phyloP scores from a whole-genome alignment of 225 moss, liverwort and hornwort genomes.

The Polytrichum formosum region DNA sequence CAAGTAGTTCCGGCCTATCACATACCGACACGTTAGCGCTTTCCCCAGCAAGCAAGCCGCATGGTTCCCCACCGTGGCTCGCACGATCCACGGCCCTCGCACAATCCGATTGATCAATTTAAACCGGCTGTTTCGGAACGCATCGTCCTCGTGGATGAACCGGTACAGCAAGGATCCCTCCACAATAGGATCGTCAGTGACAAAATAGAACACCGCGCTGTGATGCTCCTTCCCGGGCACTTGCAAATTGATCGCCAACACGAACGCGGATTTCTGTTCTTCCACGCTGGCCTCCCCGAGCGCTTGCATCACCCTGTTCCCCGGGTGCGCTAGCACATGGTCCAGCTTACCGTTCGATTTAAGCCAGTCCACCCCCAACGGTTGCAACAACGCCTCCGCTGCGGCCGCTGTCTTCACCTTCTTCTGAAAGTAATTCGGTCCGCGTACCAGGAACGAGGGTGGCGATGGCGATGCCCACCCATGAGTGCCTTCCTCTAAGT shows the following conservation, averaged over 20 bases:
- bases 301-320: slow-evolving; percentile 58
- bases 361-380: slow-evolving; percentile 79
- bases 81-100: slow-evolving; percentile 87
- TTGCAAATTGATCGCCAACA: slow-evolving; percentile 77
- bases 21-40: slow-evolving; percentile 69
- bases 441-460: slow-evolving; percentile 43
- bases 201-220: slow-evolving; percentile 82
- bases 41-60: slow-evolving; percentile 76
- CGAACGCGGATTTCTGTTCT: slow-evolving; percentile 45
- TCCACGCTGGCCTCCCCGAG: slow-evolving; percentile 35
- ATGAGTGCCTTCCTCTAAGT: slow-evolving; percentile 50
- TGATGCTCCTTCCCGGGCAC: slow-evolving; percentile 80
- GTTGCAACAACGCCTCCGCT: slow-evolving; percentile 38
- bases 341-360: slow-evolving; percentile 60
- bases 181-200: slow-evolving; percentile 49
- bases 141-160: slow-evolving; percentile 77
- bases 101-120: slow-evolving; percentile 84
- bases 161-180: slow-evolving; percentile 67
- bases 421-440: slow-evolving; percentile 37
- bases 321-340: slow-evolving; percentile 64
- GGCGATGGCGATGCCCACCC: slow-evolving; percentile 75
- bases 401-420: slow-evolving; percentile 39
- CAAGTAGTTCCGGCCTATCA: slow-evolving; percentile 59
- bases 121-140: slow-evolving; percentile 76
- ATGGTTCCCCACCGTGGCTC: slow-evolving; percentile 68